Conservation (phyloP, 108 stramenopile species). For the Ochromonas danica region DNA sequence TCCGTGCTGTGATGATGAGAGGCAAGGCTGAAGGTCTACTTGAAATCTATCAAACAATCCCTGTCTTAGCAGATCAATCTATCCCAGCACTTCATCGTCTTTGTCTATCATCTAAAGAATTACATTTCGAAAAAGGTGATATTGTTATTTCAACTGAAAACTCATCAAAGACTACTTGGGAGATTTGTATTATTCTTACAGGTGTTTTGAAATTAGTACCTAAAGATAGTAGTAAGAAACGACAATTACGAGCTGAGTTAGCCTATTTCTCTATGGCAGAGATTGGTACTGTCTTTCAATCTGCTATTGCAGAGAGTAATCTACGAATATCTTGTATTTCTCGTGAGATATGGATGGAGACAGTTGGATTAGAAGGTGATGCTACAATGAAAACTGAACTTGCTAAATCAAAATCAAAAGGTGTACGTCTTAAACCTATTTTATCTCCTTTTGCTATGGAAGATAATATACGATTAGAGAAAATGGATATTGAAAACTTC, state of each 20-base stretch:
- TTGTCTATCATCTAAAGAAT: conserved; percentile 42
- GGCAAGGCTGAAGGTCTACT: conserved; percentile 20
- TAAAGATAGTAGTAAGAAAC: background rate
- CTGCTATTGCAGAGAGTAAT: background rate
- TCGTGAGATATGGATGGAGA: background rate
- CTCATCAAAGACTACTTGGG: background rate
- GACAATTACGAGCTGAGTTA: conserved; percentile 16
- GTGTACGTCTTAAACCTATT: background rate
- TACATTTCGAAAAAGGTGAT: conserved; percentile 11
- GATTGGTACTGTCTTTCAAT: background rate
- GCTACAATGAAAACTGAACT: background rate
- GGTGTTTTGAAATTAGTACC: background rate
- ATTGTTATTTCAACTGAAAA: background rate
- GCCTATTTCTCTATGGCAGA: background rate
- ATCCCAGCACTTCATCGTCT: conserved; percentile 50
- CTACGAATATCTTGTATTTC: background rate
- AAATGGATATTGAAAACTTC: background rate
- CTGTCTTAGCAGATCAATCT: conserved; percentile 28
- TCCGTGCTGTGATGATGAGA: conserved; percentile 45
- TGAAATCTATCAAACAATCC: conserved; percentile 43
- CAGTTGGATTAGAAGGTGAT: background rate
- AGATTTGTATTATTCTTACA: background rate
- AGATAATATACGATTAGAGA: conserved; percentile 1
- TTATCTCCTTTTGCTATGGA: background rate
- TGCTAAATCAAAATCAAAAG: background rate